These are phyloP conservation scores for Trifolium dubium DNA, from an alignment of 306 rosid genomes.

Conservation along the genomic window DNA sequence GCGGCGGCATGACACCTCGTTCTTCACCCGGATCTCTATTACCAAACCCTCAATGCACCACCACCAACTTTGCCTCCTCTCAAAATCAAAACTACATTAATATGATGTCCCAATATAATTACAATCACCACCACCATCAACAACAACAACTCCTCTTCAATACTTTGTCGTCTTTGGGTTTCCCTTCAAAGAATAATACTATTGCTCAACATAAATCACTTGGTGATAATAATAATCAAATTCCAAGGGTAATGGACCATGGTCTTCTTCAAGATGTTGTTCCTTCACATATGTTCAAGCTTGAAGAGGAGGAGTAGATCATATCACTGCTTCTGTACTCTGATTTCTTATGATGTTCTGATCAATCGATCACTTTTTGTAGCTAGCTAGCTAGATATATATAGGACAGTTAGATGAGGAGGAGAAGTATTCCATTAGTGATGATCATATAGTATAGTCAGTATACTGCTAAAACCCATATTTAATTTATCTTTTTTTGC, in stretches of 20 bases:
- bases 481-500: conserved; percentile 37
- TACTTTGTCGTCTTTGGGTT: conserved; percentile 43
- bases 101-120: conserved; percentile 32
- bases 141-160: conserved; percentile 44
- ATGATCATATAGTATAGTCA: background rate
- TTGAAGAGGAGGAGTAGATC: conserved; percentile 51
- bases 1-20: conserved; percentile 43
- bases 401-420: conserved; percentile 22
- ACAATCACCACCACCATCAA: conserved; percentile 36
- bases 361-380: conserved; percentile 34
- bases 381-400: background rate
- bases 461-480: conserved; percentile 38
- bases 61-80: background rate
- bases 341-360: conserved; percentile 24
- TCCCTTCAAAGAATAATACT: conserved; percentile 30
- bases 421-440: conserved; percentile 36
- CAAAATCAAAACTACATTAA: background rate
- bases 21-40: conserved; percentile 25
- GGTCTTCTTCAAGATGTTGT: conserved; percentile 84
- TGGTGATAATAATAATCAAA: conserved; percentile 37
- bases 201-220: conserved; percentile 49
- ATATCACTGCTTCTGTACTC: conserved; percentile 21
- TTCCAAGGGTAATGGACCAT: conserved; percentile 45
- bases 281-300: conserved; percentile 66
- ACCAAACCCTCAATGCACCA: conserved; percentile 10